Evolutionary conservation across 2,329 filamentous ascomycete genomes (phyloP), one percentile per base, ranked within the genome.

Genomic region (Ascochyta pisi): DNA sequence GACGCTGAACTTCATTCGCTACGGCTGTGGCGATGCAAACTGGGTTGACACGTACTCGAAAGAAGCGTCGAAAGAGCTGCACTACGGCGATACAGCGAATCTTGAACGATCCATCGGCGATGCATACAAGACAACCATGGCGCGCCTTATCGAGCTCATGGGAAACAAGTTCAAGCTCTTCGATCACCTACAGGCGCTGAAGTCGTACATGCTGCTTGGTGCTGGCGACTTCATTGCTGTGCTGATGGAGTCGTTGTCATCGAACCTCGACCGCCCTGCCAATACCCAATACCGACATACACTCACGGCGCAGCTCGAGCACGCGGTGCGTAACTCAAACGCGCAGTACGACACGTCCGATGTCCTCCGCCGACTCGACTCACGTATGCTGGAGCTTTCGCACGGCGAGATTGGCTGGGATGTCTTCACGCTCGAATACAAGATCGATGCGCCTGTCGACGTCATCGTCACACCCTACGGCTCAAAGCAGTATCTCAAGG

Each of bases 361-460:
- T 71, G 93, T 99, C 5, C 85, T 99, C 26, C 87, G 92, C 5
- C 87, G 95, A 10, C 84, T 99, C 3, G 95, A 99, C 76, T 94
- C 95, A n/a, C 90, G 96, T 59, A 98, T 99, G 94, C 84, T 99
- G 37, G 94, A 98, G 77, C 84, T 98, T 6, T 96, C 90, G 8
- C 93, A 97, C 67, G 95, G 95, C 47, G 95, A 99, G 68, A 98
- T 97, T 49, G 95, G 95, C 45, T 99, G 95, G 95, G 95, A 99
- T 72, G 96, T 96, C 72, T 99, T 99, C 77, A 99, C 95, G 0
- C 86, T 99, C 8, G 96, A 99, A 74, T 99, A 99, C 79, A 97
- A 98, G 75, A 95, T 99, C 65, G 93, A 96, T 73, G 90, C 94
- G 2, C 95, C 95, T 0, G 91, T 97, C 23, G 95, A 99, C 73